phyloP scores from a whole-genome alignment of 768 basidiomycete genomes.

The Termitomyces eurrhizus region DNA sequence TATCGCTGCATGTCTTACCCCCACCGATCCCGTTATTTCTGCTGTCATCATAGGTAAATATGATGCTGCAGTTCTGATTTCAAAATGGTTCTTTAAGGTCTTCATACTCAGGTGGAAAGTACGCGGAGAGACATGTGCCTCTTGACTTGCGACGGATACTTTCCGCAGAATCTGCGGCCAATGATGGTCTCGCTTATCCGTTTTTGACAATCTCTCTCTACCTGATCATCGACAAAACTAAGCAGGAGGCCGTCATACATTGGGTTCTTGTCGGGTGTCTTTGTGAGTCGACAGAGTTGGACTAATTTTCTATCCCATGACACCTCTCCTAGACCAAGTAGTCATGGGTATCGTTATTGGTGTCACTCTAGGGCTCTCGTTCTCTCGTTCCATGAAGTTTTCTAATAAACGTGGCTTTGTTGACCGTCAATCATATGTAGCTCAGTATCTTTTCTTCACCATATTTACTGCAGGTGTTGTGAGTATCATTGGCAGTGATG shows the following conservation, averaged over 20 bases:
- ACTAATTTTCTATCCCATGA: neutral
- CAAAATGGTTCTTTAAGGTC: too few relatives aligned
- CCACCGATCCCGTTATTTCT: constrained; percentile 93
- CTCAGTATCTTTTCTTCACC: constrained; percentile 74
- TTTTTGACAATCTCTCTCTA: constrained; percentile 88
- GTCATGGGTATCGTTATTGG: constrained; percentile 71
- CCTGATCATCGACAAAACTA: constrained; percentile 66
- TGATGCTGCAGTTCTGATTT: neutral
- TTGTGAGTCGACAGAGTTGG: constrained; percentile 37
- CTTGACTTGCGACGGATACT: constrained; percentile 74
- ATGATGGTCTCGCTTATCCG: constrained; percentile 94
- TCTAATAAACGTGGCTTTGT: constrained; percentile 61
- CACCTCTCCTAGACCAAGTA: constrained; percentile 60
- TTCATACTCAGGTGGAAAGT: constrained; percentile 53
- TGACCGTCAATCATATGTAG: constrained; percentile 83
- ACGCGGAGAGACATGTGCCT: constrained; percentile 67
- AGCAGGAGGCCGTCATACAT: constrained; percentile 62
- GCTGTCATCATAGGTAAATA: constrained; percentile 70
- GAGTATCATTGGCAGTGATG: constrained; percentile 79
- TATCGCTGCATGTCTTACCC: constrained; percentile 86
- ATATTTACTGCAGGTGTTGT: constrained; percentile 77
- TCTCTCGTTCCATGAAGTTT: constrained; percentile 70
- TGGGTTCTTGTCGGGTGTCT: constrained; percentile 89
- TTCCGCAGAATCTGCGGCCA: constrained; percentile 88
- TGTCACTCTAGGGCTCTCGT: constrained; percentile 52